A percentile compares a stretch with the other conserved stretches of the same genome.
These are phyloP conservation scores for Glutinoglossum americanum DNA, from an alignment of 495 filamentous ascomycete genomes.

Conservation along the genomic window DNA sequence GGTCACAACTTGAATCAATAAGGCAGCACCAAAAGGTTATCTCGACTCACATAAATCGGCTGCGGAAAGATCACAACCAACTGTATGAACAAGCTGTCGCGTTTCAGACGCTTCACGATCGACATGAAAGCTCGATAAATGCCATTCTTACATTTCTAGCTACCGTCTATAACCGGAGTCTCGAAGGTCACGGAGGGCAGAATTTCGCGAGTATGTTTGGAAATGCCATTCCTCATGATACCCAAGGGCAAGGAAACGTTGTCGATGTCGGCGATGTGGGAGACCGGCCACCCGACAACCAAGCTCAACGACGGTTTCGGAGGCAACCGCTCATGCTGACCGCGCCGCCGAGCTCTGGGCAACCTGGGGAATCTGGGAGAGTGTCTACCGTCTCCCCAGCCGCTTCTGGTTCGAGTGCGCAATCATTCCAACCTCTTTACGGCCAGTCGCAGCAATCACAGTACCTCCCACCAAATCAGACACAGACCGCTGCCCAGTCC, in stretches of 20 bases:
- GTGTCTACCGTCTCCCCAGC: conserved; percentile 1
- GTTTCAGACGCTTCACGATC: conserved; percentile 79
- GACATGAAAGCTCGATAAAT: conserved; percentile 95
- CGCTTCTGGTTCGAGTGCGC: neutral
- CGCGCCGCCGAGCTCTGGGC: conserved; percentile 20
- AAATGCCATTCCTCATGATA: conserved; percentile 37
- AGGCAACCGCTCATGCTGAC: conserved; percentile 29
- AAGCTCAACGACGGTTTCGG: conserved; percentile 22
- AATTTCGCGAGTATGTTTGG: conserved; percentile 52
- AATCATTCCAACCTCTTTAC: neutral
- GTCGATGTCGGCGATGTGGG: conserved; percentile 50
- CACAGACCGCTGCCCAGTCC: conserved; percentile 2
- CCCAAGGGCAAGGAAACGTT: conserved; percentile 40
- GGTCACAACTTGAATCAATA: conserved; percentile 56
- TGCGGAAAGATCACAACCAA: conserved; percentile 68
- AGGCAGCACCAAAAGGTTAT: conserved; percentile 73
- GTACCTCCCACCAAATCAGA: conserved; percentile 17
- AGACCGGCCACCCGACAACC: neutral
- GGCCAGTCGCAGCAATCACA: conserved; percentile 13
- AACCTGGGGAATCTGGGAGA: conserved; percentile 15
- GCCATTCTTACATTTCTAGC: conserved; percentile 92
- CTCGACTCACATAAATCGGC: conserved; percentile 48
- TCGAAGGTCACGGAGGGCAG: conserved; percentile 37
- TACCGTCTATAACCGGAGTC: conserved; percentile 74
- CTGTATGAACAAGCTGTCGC: conserved; percentile 74